Evolutionary conservation across 352 stramenopile species (phyloP), one percentile per base, ranked within the genome.

Genomic region (Pythium rhizo-oryzae): DNA sequence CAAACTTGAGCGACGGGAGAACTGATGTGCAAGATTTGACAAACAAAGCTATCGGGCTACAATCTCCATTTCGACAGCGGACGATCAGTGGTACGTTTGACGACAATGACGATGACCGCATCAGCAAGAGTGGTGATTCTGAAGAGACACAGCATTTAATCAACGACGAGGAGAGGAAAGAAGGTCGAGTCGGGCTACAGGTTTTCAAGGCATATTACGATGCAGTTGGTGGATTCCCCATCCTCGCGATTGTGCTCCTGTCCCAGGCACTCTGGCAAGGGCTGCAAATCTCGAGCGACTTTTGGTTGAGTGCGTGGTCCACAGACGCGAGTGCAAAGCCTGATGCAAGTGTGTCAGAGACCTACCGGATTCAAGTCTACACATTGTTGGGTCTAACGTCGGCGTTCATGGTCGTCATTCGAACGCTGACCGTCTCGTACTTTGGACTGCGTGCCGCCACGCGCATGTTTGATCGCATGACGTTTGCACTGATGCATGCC

Each of bases 231-330:
- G 72, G 80, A 0, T 73, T 84, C 21, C 59, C 66, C 0, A 65
- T 85, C 12, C 55, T 80, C 1, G 41, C 67, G 24, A 12, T 79
- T 7, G 62, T 89, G n/a, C 41, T 89, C n/a, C 49, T 82, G 39
- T 80, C 84, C 4, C 97, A 94, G 59, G 62, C 76, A 6, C 25
- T 82, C 8, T 94, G 87, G 65, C 90, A 98, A 65, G 72, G 53
- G 8, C 58, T 97, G 1, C 82, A 85, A 59, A 85, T 98, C n/a
- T 49, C 71, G 8, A 94, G 85, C 23, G 91, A 93, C 60, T 98
- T 93, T 74, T 98, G 92, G 87, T 67, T 99, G 8, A 92, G 91
- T 8, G 81, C 81, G 35, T 98, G 94, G 92, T 88, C 91, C 1
- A 33, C 53, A 11, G 35, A 56, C 16, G 12, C 28, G 28, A 43